A percentile compares a stretch with the other conserved stretches of the same genome.
Conservation (phyloP, 139 green algal genomes). For the Desmodesmus armatus region DNA sequence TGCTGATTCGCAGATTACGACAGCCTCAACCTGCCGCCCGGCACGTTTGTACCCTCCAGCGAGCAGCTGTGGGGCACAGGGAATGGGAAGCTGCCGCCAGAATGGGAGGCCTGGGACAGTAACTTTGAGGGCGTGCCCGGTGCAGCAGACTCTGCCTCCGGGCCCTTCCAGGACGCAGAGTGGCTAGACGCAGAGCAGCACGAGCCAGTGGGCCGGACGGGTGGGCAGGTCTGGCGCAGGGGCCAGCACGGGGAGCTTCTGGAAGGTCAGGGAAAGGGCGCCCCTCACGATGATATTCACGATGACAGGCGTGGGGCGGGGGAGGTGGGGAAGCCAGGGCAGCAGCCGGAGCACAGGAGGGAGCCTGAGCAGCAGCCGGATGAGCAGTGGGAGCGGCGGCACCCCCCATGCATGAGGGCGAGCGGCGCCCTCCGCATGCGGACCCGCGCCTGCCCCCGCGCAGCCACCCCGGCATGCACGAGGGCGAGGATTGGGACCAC, state of each 20-base stretch:
- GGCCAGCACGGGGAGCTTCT: background rate
- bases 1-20: constrained; percentile 3
- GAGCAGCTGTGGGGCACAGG: background rate
- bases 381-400: background rate
- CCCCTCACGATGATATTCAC: too few species aligned
- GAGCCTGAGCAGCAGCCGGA: constrained; percentile 14
- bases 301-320: too few species aligned
- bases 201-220: background rate
- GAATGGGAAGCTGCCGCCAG: background rate
- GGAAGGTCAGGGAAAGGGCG: too few species aligned
- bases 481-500: too few species aligned
- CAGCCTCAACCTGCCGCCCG: background rate
- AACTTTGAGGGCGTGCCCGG: constrained; percentile 5
- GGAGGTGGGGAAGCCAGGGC: too few species aligned
- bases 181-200: constrained; percentile 33
- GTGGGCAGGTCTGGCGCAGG: background rate
- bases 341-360: constrained; percentile 21
- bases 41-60: background rate
- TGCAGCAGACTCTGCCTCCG: background rate
- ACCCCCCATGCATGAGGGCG: too few species aligned
- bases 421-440: too few species aligned
- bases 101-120: constrained; percentile 35
- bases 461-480: too few species aligned
- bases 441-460: too few species aligned
- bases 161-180: constrained; percentile 11